Percentiles rank a stretch among this genome's conserved stretches.
These are phyloP conservation scores for Candida labiduridarum DNA, from an alignment of 1,139 yeast genomes.

Conservation along the genomic window DNA sequence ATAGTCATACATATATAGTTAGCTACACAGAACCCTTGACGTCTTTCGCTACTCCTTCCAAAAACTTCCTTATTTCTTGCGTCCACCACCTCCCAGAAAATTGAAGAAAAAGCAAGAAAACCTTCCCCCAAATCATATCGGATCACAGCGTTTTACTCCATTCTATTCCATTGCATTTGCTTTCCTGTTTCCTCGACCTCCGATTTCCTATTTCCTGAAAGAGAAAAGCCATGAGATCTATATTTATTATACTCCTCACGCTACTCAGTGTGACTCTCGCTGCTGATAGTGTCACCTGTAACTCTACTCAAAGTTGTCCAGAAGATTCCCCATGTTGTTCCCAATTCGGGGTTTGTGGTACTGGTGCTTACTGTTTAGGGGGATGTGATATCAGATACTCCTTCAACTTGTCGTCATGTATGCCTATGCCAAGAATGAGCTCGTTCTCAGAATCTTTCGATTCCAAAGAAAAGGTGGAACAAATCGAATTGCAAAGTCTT, in stretches of 20 bases:
- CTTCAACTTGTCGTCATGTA: constrained; percentile 62
- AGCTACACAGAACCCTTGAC: too few relatives aligned
- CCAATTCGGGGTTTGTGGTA: constrained; percentile 82
- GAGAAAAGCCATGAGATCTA: constrained; percentile 7
- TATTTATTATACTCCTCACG: constrained; percentile 12
- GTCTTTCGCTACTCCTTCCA: too few relatives aligned
- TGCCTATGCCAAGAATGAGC: constrained; percentile 58
- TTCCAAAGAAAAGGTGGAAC: constrained; percentile 22
- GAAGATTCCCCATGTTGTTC: constrained; percentile 78
- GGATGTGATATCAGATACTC: constrained; percentile 79
- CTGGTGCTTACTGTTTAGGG: constrained; percentile 77
- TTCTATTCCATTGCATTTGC: neutral
- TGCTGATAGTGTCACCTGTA: constrained; percentile 42
- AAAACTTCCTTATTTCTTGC: neutral
- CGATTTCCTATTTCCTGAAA: neutral
- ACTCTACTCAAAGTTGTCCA: constrained; percentile 60
- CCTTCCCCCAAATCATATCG: neutral
- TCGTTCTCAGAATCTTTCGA: constrained; percentile 40
- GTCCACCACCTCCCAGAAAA: neutral
- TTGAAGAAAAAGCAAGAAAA: too few relatives aligned
- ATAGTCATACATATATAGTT: too few relatives aligned
- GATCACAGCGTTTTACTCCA: too few relatives aligned
- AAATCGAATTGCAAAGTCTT: constrained; percentile 34
- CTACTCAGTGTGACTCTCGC: constrained; percentile 15
- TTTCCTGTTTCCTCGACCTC: neutral